Percentiles rank a stretch among this genome's conserved stretches.
Evolutionary conservation across 2,329 filamentous ascomycete species (phyloP).

Genomic region (Ustulina deusta): DNA sequence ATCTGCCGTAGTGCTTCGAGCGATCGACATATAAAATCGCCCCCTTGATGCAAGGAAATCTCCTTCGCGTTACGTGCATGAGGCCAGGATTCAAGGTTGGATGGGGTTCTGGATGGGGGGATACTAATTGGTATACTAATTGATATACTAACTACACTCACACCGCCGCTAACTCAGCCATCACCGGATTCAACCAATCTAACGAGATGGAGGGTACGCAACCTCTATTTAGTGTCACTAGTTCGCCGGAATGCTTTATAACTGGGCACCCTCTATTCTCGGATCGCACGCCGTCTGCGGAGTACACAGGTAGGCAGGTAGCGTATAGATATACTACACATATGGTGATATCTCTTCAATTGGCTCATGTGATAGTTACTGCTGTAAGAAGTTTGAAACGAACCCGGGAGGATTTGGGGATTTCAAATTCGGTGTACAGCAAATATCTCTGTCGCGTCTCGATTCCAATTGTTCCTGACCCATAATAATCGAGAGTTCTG

Average conservation of each 20-base stretch:
- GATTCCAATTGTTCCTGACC: constrained; percentile 26
- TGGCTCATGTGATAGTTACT: not conserved
- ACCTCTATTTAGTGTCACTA: constrained; percentile 7
- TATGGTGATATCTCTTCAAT: constrained; percentile 11
- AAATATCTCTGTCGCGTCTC: constrained; percentile 7
- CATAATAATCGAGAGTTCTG: constrained; percentile 39
- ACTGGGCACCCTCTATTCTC: not conserved
- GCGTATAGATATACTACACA: not conserved
- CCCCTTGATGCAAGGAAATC: constrained; percentile 32
- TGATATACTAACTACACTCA: constrained; percentile 21
- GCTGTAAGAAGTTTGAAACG: constrained; percentile 6
- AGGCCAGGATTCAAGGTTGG: constrained; percentile 23
- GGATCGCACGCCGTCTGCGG: not conserved
- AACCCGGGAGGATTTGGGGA: no score
- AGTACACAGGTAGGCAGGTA: not conserved
- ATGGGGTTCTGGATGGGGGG: no score
- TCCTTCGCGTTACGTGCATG: constrained; percentile 39
- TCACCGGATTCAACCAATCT: not conserved
- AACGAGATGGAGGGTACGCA: not conserved
- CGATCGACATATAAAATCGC: constrained; percentile 30
- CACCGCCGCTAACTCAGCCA: constrained; percentile 13
- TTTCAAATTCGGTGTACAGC: constrained; percentile 25
- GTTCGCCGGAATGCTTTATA: not conserved
- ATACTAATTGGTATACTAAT: constrained; percentile 14
- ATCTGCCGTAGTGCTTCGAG: constrained; percentile 26